phyloP scores from a whole-genome alignment of 2,329 filamentous ascomycete species.

The Cladosporium sp. region DNA sequence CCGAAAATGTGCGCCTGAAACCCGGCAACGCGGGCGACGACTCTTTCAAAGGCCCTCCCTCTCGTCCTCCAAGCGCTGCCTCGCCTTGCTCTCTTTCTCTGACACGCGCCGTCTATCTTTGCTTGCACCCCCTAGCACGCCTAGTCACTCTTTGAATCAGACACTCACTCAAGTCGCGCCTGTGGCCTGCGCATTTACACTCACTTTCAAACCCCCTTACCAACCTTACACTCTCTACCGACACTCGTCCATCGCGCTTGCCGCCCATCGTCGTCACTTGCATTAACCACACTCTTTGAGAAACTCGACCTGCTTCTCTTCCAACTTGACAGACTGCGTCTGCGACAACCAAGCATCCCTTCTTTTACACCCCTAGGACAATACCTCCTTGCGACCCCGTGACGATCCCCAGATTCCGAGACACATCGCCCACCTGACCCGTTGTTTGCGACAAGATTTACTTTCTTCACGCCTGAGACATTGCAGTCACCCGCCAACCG shows the following conservation, averaged over 20 bases:
- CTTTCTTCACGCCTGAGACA: conserved; percentile 22
- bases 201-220: conserved; percentile 5
- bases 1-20: conserved; percentile 4
- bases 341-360: conserved; percentile 18
- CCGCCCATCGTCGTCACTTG: conserved; percentile 14
- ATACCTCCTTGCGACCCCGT: conserved; percentile 3
- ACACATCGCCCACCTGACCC: conserved; percentile 15
- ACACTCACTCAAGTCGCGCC: conserved; percentile 22
- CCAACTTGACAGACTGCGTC: conserved; percentile 20
- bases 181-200: conserved; percentile 22
- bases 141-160: conserved; percentile 25
- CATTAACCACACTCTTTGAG: conserved; percentile 13
- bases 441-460: conserved; percentile 12
- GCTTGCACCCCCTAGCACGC: conserved; percentile 15
- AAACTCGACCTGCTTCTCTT: conserved; percentile 15
- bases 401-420: conserved; percentile 4
- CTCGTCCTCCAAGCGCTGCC: conserved; percentile 14
- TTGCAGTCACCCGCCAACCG: conserved; percentile 7
- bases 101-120: conserved; percentile 12
- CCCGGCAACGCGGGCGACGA: neutral
- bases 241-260: conserved; percentile 13
- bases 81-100: conserved; percentile 12
- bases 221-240: neutral
- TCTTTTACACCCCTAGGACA: conserved; percentile 14
- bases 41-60: neutral